Conservation (phyloP, 2,329 filamentous ascomycete genomes). For the Diaporthe capsici region DNA sequence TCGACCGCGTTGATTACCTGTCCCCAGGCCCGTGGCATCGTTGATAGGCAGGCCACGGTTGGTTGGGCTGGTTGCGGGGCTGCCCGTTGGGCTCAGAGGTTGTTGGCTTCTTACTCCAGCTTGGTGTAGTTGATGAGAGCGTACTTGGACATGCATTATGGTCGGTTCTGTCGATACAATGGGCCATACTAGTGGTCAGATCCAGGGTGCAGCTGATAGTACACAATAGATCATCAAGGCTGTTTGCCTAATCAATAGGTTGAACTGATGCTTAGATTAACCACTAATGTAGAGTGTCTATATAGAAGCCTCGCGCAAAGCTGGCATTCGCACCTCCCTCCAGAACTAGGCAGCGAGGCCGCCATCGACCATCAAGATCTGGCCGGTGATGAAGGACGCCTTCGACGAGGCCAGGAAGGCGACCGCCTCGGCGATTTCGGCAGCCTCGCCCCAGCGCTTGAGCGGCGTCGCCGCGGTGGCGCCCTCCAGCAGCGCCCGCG, state of each 20-base stretch:
- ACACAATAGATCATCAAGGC: background rate
- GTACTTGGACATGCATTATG: too few relatives aligned
- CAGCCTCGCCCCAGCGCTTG: constrained; percentile 45
- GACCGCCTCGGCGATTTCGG: constrained; percentile 44
- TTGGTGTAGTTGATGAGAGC: too few relatives aligned
- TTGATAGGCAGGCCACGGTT: too few relatives aligned
- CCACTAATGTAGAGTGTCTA: background rate
- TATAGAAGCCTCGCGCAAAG: background rate
- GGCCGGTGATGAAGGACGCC: constrained; percentile 45
- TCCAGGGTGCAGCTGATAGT: background rate
- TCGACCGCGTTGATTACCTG: too few relatives aligned
- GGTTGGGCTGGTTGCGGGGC: too few relatives aligned
- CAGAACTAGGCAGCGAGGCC: constrained; percentile 35
- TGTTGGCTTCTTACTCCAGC: too few relatives aligned
- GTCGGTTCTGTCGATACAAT: background rate
- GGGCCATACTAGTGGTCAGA: background rate
- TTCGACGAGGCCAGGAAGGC: constrained; percentile 44
- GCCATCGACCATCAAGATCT: constrained; percentile 45
- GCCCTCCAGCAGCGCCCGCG: constrained; percentile 40
- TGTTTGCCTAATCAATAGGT: background rate
- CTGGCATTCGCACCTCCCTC: background rate
- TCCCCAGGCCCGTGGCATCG: too few relatives aligned
- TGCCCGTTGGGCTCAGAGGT: too few relatives aligned
- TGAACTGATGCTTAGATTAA: background rate
- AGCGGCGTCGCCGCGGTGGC: constrained; percentile 43